A percentile compares a stretch with the other conserved stretches of the same genome.
phyloP scores from a whole-genome alignment of 768 basidiomycete genomes.

The Suillus discolor region DNA sequence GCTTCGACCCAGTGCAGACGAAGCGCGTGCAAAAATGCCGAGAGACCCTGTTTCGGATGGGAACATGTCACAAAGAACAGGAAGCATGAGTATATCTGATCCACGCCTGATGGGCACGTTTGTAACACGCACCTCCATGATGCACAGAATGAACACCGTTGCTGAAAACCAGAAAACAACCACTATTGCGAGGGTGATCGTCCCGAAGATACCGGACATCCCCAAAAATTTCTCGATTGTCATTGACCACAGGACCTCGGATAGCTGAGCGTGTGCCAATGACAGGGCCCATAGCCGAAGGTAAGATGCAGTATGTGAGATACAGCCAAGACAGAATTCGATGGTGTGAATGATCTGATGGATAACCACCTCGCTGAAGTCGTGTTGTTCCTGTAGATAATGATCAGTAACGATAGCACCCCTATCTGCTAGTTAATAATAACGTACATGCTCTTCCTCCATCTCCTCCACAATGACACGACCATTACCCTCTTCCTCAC shows the following conservation, averaged over 20 bases:
- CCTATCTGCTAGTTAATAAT: conserved; percentile 14
- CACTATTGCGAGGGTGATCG: conserved; percentile 50
- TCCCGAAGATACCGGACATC: conserved; percentile 65
- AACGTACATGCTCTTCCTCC: conserved; percentile 70
- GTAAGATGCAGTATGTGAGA: conserved; percentile 95
- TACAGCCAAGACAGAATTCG: conserved; percentile 98
- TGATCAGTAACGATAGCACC: conserved; percentile 11
- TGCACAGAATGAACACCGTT: conserved; percentile 80
- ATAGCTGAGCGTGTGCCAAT: conserved; percentile 95
- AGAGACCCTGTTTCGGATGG: conserved; percentile 65
- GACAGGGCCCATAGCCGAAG: conserved; percentile 97
- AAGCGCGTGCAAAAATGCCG: conserved; percentile 94
- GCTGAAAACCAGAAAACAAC: conserved; percentile 75
- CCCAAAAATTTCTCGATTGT: conserved; percentile 67
- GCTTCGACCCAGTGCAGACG: conserved; percentile 98
- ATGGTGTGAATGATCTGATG: conserved; percentile 99
- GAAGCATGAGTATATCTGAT: conserved; percentile 13
- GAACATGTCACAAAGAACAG: background rate
- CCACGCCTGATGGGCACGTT: conserved; percentile 19
- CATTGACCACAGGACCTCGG: conserved; percentile 92
- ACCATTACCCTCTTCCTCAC: conserved; percentile 82
- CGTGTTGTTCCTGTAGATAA: conserved; percentile 69
- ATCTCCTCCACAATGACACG: conserved; percentile 71
- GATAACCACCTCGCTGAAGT: conserved; percentile 92
- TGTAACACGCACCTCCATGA: conserved; percentile 83